Evolutionary conservation across 2,329 filamentous ascomycete species (phyloP), one percentile per base, ranked within the genome.

Genomic region (Akanthomyces uredinophilus): DNA sequence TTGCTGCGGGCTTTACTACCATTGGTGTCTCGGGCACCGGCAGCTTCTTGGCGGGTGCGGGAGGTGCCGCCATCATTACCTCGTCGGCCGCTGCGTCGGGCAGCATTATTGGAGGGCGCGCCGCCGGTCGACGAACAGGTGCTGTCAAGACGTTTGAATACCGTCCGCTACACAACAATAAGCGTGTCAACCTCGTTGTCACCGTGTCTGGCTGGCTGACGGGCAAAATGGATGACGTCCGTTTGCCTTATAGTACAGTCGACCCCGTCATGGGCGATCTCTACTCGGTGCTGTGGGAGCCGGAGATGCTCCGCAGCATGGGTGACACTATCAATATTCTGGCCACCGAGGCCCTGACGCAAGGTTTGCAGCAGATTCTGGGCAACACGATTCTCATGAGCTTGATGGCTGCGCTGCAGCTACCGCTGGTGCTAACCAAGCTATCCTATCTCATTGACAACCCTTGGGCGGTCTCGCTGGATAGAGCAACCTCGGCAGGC

Each of bases 181-280:
- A 99, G 77, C 84, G 93, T 63, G 91, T 97, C 44, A 98, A 99
- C 69, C 83, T 99, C 35, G 95, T 99, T 66, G 87, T 99, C 44
- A 98, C 95, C 0, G 86, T 99, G 35, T 92, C 94, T 0, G 95
- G 95, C 4, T 99, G 95, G 95, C 96, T 99, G 90, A 97, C 92
- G 46, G 95, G 96, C 70, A 98, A 96, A 72, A 88, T 96, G 59
- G 95, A 99, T 76, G 95, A 99, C 73, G 93, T 99, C 55, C 90
- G 95, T 64, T 77, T 99, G 70, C 95, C 95, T 8, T 99, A 90
- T 75, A 97, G 92, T 78, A 99, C 96, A 0, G 89, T 99, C 7
- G 93, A 99, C 73, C 92, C 96, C 0, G 86, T 98, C 65, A 99
- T 99, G 95, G 95, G 95, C 14, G 95, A 99, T 72, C 87, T 99